phyloP scores from a whole-genome alignment of 139 green algal species.

The Chlorokybus atmophyticus region DNA sequence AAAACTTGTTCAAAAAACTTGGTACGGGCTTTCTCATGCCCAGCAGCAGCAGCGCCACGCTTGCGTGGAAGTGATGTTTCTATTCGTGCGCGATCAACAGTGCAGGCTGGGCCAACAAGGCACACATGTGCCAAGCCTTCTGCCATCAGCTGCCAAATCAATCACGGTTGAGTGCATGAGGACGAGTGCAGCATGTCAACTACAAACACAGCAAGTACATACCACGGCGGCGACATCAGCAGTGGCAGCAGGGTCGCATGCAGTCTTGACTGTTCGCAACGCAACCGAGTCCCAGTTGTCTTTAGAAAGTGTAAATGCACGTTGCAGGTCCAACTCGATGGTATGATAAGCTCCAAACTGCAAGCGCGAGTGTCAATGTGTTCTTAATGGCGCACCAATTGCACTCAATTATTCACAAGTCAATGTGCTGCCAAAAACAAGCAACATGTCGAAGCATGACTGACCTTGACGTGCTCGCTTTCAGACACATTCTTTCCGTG shows the following conservation, averaged over 20 bases:
- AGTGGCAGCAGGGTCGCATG: slow-evolving; percentile 51
- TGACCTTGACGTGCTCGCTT: slow-evolving; percentile 77
- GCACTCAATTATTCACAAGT: no score
- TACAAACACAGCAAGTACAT: no score
- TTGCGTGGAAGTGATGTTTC: slow-evolving; percentile 82
- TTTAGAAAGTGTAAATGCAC: slow-evolving; percentile 73
- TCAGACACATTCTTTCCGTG: slow-evolving; percentile 52
- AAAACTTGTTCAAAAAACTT: slow-evolving; percentile 51
- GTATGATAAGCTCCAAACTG: slow-evolving; percentile 74
- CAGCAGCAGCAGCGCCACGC: slow-evolving; percentile 57
- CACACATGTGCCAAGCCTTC: slow-evolving; percentile 78
- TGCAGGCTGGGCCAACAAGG: slow-evolving; percentile 71
- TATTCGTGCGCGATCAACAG: slow-evolving; percentile 55
- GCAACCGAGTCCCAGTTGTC: slow-evolving; percentile 69
- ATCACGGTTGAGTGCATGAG: no score
- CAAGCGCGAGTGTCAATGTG: not conserved
- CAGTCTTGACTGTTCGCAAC: slow-evolving; percentile 41
- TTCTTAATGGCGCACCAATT: not conserved
- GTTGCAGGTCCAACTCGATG: slow-evolving; percentile 65
- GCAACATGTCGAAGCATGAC: not conserved
- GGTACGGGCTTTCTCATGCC: slow-evolving; percentile 72
- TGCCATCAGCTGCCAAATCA: no score
- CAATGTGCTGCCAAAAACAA: no score
- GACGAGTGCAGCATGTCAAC: no score
- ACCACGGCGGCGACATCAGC: slow-evolving; percentile 84